Percentiles rank a stretch among this genome's conserved stretches.
These are phyloP conservation scores for Daucus carota DNA, from an alignment of 129 eudicot genomes.

Conservation along the genomic window DNA sequence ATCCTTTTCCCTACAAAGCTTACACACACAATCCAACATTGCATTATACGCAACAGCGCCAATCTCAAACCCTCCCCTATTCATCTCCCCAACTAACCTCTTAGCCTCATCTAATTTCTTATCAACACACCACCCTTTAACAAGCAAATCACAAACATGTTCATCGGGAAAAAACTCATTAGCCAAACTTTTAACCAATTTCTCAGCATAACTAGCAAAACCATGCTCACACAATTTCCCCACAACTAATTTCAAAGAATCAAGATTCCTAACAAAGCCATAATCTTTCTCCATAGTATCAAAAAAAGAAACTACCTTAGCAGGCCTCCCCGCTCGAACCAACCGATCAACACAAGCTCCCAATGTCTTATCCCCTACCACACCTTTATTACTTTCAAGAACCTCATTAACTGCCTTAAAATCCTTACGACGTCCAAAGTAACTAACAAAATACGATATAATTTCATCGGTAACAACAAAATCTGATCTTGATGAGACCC, in stretches of 20 bases:
- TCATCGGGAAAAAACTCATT: slow-evolving; percentile 87
- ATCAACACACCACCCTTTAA: slow-evolving; percentile 92
- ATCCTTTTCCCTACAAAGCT: slow-evolving; percentile 77
- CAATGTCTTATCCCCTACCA: slow-evolving; percentile 36
- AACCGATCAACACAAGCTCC: slow-evolving; percentile 49
- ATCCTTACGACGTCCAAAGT: slow-evolving; percentile 82
- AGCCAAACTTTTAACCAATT: slow-evolving; percentile 64
- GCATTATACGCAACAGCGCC: slow-evolving; percentile 56
- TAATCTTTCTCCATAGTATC: slow-evolving; percentile 67
- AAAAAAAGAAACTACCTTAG: slow-evolving; percentile 55
- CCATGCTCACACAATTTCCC: slow-evolving; percentile 65
- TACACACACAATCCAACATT: slow-evolving; percentile 86
- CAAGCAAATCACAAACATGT: slow-evolving; percentile 58
- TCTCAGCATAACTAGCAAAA: slow-evolving; percentile 81
- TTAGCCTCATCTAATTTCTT: slow-evolving; percentile 76
- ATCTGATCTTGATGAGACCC: slow-evolving; percentile 50
- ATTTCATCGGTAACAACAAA: slow-evolving; percentile 45
- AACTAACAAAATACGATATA: slow-evolving; percentile 48
- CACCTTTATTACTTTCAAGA: slow-evolving; percentile 37
- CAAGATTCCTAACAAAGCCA: slow-evolving; percentile 59
- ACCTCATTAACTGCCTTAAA: slow-evolving; percentile 67
- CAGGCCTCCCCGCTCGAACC: slow-evolving; percentile 69
- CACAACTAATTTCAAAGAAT: slow-evolving; percentile 49
- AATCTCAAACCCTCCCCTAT: slow-evolving; percentile 84
- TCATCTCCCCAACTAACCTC: slow-evolving; percentile 77